These are phyloP conservation scores for Hypholoma sublateritium DNA, from an alignment of 768 basidiomycete species.

Conservation along the genomic window DNA sequence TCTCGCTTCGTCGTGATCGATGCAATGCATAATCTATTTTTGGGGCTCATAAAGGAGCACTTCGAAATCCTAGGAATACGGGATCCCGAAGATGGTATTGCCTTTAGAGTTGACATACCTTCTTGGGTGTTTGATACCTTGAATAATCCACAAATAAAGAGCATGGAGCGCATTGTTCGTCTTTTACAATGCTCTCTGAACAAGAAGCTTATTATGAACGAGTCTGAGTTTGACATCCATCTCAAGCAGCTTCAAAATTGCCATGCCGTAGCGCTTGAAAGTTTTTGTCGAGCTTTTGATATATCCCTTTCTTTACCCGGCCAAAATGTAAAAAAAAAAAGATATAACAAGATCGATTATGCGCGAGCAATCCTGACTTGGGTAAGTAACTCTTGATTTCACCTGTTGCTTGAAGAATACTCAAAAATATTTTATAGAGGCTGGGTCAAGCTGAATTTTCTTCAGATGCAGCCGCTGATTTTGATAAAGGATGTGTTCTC, in stretches of 20 bases:
- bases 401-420: not conserved
- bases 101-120: constrained; percentile 37
- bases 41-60: constrained; percentile 31
- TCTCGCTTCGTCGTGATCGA: constrained; percentile 29
- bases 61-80: constrained; percentile 21
- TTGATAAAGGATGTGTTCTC: constrained; percentile 8
- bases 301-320: too few species aligned
- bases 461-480: not conserved
- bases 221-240: too few species aligned
- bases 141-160: not conserved
- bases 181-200: too few species aligned
- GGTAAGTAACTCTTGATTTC: not conserved
- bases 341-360: too few species aligned
- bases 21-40: constrained; percentile 37
- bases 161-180: not conserved
- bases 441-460: not conserved
- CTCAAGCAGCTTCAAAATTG: too few species aligned
- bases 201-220: too few species aligned
- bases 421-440: not conserved
- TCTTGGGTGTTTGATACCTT: not conserved
- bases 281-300: too few species aligned
- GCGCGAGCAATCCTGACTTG: not conserved
- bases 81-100: constrained; percentile 17
- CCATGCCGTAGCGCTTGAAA: too few species aligned
- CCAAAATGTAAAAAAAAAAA: too few species aligned